Base-by-base conservation (phyloP, 768 basidiomycete species). In the Pulveroboletus sp. region DNA sequence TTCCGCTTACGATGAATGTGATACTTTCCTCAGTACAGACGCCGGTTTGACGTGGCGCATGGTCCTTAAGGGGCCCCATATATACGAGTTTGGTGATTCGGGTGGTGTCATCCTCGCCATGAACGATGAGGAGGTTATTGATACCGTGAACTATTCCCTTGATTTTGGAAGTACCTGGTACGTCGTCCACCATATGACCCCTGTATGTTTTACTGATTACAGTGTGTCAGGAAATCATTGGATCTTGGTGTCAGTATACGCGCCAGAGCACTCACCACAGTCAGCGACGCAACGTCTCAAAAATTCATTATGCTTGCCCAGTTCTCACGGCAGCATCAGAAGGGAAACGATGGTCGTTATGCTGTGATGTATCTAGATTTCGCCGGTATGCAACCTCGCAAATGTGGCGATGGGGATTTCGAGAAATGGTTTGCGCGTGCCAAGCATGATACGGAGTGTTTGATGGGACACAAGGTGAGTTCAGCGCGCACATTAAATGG, bases 1-100 rank as follows among this genome's bases (percentile, higher is more conserved):
- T 8, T 64, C 73, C 16, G 71, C 81, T 1, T 97, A 97, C 59
- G 82, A 87, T 36, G 85, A 96, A 31, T 85, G 89, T 60, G 92
- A 96, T 60, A 97, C 95, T 0, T 99, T 96, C 74, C 65, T 98
- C 51, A 94, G 91, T 57, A 86, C 77, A 0, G 91, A 99, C 60
- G 93, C 85, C 0, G 96, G 96, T 1, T 57, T 93, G 13, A 80
- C 81, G 6, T 99, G 96, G 95, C 70, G 60, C 20, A 92, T 91
- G 86, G 76, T 85, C 10, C 73, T 73, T 36, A 71, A 68, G 45
- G 83, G 85, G 20, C 89, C 95, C 0, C 85, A 91, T 63, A 93
- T 93, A 69, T 97, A 97, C 61, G 94, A 98, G 70, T 94, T 98
- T 64, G 96, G 96, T 6, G 96, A 96, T 61, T 77, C 78, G 60